These are phyloP conservation scores for Phialophora verrucosa DNA, from an alignment of 2,329 filamentous ascomycete species.

Conservation along the genomic window DNA sequence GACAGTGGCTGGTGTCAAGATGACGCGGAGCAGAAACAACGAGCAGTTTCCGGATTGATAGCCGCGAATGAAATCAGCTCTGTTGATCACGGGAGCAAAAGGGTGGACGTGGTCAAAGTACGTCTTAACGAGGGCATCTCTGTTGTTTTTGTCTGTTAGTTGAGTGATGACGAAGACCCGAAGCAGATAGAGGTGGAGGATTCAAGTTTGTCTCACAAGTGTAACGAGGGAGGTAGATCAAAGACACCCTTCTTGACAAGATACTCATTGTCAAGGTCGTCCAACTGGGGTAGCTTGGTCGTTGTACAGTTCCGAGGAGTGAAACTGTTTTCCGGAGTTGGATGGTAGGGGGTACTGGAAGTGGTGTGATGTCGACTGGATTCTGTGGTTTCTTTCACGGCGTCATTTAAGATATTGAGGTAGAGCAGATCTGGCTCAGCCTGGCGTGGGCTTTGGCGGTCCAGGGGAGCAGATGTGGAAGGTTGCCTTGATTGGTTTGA, in stretches of 20 bases:
- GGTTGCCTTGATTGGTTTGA: slow-evolving; percentile 10
- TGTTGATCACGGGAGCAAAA: slow-evolving; percentile 37
- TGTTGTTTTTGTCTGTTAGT: slow-evolving; percentile 30
- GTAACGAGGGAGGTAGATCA: slow-evolving; percentile 36
- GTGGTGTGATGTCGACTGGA: slow-evolving; percentile 35
- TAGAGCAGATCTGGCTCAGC: slow-evolving; percentile 39
- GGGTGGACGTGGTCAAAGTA: slow-evolving; percentile 40
- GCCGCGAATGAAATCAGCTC: slow-evolving; percentile 38
- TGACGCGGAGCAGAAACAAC: slow-evolving; percentile 38
- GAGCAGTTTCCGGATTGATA: slow-evolving; percentile 40
- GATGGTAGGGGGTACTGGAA: slow-evolving; percentile 33
- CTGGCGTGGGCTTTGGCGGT: slow-evolving; percentile 37
- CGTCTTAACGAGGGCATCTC: slow-evolving; percentile 38
- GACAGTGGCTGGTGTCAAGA: slow-evolving; percentile 38
- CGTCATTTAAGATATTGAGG: slow-evolving; percentile 39
- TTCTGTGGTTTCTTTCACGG: slow-evolving; percentile 39
- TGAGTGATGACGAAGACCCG: slow-evolving; percentile 25
- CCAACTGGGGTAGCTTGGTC: slow-evolving; percentile 37
- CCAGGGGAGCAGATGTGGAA: slow-evolving; percentile 33
- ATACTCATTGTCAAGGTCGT: slow-evolving; percentile 40
- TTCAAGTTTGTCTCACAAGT: slow-evolving; percentile 36
- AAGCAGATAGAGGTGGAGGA: slow-evolving; percentile 14
- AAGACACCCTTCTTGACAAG: slow-evolving; percentile 41
- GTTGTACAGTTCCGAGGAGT: slow-evolving; percentile 37
- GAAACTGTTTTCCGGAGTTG: slow-evolving; percentile 35